Base-by-base conservation (phyloP, 345 rosid genomes). In the Arabis alpina region DNA sequence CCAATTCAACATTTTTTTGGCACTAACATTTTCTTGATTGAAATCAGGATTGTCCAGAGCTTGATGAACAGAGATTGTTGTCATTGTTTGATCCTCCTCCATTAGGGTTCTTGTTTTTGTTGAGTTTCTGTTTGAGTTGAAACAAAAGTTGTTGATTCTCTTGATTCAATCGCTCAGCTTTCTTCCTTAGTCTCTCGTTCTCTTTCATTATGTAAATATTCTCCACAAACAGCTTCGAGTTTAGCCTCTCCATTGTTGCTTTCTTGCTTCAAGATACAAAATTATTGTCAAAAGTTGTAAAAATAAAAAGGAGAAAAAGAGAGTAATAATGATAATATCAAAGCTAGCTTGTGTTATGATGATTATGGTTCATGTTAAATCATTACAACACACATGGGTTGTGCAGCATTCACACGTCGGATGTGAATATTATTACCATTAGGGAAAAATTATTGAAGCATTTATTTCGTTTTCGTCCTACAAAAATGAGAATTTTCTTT, bases 141-240 rank as follows among this genome's bases (percentile, higher is more conserved):
- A 91, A 80, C 50, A 94, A 80, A 41, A 94, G 87, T 14, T 89
- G 95, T 74, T 94, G 98, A 73, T 94, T 94, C 88, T 94, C 99
- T 79, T 94, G 92, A 82, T 94, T 88, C 53, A 94, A 87, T 63
- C 87, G 80, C 85, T 94, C 96, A 40, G 98, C 99, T 79, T 91
- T 91, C 97, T 91, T 91, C 96, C 91, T 85, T 62, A 91, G 83
- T 83, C 82, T 89, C 85, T 94, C 99, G 52, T 90, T 90, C 72
- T 90, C 93, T 71, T 84, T 86, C 88, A 90, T 87, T 64, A 90
- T 90, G 91, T 87, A 90, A 76, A 88, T 84, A 82, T 90, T 90
- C 55, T 90, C 88, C 15, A 87, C 79, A 76, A 71, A 89, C 70
- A 94, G 86, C 77, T 94, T 81, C 40, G 99, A 83, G 89, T 94